Evolutionary conservation across 1,284 basidiomycete genomes (phyloP).

Genomic region (Ceratobasidium theobromae): DNA sequence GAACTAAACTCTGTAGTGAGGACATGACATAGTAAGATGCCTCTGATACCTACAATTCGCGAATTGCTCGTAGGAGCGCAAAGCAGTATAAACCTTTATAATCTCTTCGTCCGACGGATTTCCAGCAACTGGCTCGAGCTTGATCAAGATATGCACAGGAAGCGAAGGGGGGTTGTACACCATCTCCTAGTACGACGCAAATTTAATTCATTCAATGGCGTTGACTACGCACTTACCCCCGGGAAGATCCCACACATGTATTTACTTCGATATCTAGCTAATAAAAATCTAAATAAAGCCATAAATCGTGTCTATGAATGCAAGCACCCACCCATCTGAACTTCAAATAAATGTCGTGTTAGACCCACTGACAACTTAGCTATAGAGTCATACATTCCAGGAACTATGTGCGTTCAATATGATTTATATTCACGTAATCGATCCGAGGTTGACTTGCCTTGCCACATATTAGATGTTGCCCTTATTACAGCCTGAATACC

Average conservation of each 20-base stretch:
- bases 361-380: not conserved
- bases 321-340: constrained; percentile 20
- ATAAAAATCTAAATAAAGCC: not conserved
- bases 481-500: not conserved
- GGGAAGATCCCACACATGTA: constrained; percentile 3
- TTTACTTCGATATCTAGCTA: constrained; percentile 5
- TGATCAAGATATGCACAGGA: not conserved
- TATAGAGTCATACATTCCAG: not conserved
- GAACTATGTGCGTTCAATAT: not conserved
- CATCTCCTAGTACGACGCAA: not conserved
- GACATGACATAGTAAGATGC: not conserved
- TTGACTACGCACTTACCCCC: not conserved
- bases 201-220: not conserved
- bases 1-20: too few species aligned
- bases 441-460: too few species aligned
- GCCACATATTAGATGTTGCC: not conserved
- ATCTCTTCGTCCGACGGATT: not conserved
- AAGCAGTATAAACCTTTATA: not conserved
- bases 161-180: not conserved
- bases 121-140: not conserved
- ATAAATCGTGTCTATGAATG: not conserved
- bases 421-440: too few species aligned
- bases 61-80: not conserved
- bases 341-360: not conserved
- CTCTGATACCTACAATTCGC: not conserved